A percentile compares a stretch with the other conserved stretches of the same genome.
These are phyloP conservation scores for Phytophthora nicotianae DNA, from an alignment of 352 stramenopile species.

Conservation along the genomic window DNA sequence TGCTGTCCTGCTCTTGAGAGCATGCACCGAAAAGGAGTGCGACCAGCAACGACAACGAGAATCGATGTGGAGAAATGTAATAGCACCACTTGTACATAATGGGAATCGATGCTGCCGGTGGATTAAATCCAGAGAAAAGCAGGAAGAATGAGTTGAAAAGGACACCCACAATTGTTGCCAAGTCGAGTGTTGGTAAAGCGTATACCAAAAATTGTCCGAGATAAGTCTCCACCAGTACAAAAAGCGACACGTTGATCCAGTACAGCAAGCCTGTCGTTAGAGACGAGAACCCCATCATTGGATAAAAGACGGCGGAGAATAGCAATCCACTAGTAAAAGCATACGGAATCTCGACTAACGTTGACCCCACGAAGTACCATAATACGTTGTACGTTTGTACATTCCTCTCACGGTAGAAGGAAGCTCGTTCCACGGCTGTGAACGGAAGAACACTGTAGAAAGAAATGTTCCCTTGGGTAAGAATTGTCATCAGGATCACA, in stretches of 20 bases:
- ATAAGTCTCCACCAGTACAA: slow-evolving; percentile 33
- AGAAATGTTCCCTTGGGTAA: slow-evolving; percentile 19
- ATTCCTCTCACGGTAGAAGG: slow-evolving; percentile 17
- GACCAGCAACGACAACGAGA: not conserved
- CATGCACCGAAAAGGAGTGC: slow-evolving; percentile 2
- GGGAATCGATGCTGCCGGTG: slow-evolving; percentile 45
- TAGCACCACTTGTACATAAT: slow-evolving; percentile 50
- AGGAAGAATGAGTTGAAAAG: slow-evolving; percentile 42
- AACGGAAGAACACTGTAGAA: slow-evolving; percentile 17
- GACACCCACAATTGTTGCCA: slow-evolving; percentile 9
- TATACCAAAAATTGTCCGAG: slow-evolving; percentile 33
- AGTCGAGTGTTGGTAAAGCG: slow-evolving; percentile 12
- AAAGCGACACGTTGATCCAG: slow-evolving; percentile 27
- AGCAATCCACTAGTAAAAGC: slow-evolving; percentile 11
- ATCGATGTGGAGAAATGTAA: slow-evolving; percentile 22
- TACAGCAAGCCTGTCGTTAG: slow-evolving; percentile 22
- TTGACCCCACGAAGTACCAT: slow-evolving; percentile 22
- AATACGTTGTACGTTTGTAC: slow-evolving; percentile 17
- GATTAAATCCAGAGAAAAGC: slow-evolving; percentile 53
- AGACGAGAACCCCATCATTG: slow-evolving; percentile 27
- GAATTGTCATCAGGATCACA: slow-evolving; percentile 18
- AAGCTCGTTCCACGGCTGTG: slow-evolving; percentile 9
- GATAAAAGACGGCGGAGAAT: slow-evolving; percentile 21
- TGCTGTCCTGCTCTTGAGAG: slow-evolving; percentile 8
- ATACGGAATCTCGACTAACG: slow-evolving; percentile 18